Base-by-base conservation (phyloP, 495 filamentous ascomycete genomes). In the Penicillium crystallinum region DNA sequence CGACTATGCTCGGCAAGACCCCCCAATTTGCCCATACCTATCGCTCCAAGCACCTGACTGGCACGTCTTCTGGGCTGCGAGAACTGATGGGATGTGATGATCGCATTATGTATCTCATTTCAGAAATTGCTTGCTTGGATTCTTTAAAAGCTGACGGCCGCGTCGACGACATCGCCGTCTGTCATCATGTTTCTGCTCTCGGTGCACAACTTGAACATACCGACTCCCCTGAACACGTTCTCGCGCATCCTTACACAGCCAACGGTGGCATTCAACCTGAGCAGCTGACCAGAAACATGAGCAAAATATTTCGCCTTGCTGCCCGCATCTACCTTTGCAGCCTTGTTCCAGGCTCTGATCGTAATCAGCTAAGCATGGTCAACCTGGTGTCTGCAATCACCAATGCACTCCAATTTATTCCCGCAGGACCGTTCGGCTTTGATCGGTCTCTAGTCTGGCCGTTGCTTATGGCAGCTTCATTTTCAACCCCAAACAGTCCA, bases 11-110 rank as follows among this genome's bases (percentile, higher is more conserved):
- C 31, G 90, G 91, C 15, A 79, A 82, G 29, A 85, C 89, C 0
- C 93, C 93, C 2, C 76, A 80, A 31, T 97, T 97, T 61, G 90
- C 93, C 8, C 87, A 96, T 66, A 87, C 86, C 11, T 98, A 98
- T 64, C 86, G 93, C 29, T 80, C 89, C 55, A 95, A 97, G 76
- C 88, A 96, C 63, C 78, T 95, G 11, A 84, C 78, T 49, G 73
- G 79, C 1, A 77, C 81, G 10, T 81, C 85, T 31, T 82, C 86
- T 17, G 93, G 93, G 3, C 76, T 98, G 18, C 83, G 84, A 33
- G 93, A 97, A 65, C 78, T 98, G 10, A 98, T 97, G 93, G 93
- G 93, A 49, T 98, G 93, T 68, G 93, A 98, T 51, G 93, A 98
- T 72, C 83, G 85, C 19, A 83, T 98, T 62, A 97, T 98, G 93